Percentiles rank a stretch among this genome's conserved stretches.
phyloP scores from a whole-genome alignment of 306 rosid genomes.

The Trifolium repens region DNA sequence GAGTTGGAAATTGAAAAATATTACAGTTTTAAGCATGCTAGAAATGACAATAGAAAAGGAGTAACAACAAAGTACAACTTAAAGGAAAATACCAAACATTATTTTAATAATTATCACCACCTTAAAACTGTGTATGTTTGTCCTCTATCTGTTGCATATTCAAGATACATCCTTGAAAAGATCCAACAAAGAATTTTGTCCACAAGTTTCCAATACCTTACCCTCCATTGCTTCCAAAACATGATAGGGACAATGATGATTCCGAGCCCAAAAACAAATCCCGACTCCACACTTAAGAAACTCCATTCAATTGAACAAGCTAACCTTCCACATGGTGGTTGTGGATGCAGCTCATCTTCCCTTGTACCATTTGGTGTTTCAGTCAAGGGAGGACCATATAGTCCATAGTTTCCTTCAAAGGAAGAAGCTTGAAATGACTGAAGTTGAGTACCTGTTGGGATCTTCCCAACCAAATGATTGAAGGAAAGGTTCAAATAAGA shows the following conservation, averaged over 20 bases:
- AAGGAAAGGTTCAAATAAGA: slow-evolving; percentile 42
- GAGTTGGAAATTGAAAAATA: too few species aligned
- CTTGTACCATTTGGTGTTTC: background rate
- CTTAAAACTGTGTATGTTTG: background rate
- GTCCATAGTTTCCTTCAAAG: slow-evolving; percentile 31
- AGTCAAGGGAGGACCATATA: slow-evolving; percentile 45
- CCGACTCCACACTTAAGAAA: slow-evolving; percentile 4
- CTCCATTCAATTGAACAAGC: slow-evolving; percentile 3
- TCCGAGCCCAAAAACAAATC: slow-evolving; percentile 29
- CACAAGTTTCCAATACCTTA: background rate
- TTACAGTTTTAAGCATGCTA: too few species aligned
- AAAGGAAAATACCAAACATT: background rate
- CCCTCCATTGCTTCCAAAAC: slow-evolving; percentile 9
- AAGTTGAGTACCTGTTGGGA: slow-evolving; percentile 38
- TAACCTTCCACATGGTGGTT: background rate
- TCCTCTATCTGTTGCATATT: background rate
- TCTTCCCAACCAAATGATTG: slow-evolving; percentile 44
- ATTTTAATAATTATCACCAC: background rate
- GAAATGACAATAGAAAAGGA: too few species aligned
- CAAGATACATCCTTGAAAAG: slow-evolving; percentile 19
- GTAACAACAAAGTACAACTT: background rate
- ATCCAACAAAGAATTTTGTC: slow-evolving; percentile 9
- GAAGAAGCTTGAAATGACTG: slow-evolving; percentile 35
- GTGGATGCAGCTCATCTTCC: background rate
- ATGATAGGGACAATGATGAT: background rate